These are phyloP conservation scores for Fusarium beomiforme DNA, from an alignment of 2,329 filamentous ascomycete species.

Conservation along the genomic window DNA sequence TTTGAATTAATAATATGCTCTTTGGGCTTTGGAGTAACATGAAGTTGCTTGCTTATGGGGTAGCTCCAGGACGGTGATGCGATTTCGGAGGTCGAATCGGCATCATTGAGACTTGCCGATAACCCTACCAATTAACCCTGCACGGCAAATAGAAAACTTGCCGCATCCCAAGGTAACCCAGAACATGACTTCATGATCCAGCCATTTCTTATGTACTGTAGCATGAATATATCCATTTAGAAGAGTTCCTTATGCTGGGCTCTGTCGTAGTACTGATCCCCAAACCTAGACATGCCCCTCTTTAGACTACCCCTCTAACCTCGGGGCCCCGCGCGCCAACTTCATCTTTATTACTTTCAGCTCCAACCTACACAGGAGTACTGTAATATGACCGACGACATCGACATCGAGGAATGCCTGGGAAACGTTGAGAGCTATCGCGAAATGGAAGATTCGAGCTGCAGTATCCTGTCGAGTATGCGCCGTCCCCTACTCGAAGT, in stretches of 20 bases:
- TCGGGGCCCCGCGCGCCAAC: neutral
- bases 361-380: too few relatives aligned
- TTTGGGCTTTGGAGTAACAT: neutral
- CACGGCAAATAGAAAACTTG: neutral
- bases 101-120: neutral
- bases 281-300: neutral
- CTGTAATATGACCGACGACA: too few relatives aligned
- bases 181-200: fast-evolving
- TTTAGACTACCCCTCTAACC: neutral
- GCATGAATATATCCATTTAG: neutral
- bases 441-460: neutral
- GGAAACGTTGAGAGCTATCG: too few relatives aligned
- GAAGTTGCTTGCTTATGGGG: neutral
- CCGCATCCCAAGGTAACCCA: neutral
- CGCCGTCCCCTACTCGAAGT: neutral
- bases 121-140: neutral
- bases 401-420: too few relatives aligned
- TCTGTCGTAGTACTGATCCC: neutral
- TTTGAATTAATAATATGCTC: neutral
- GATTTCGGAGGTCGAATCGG: neutral
- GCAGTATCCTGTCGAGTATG: neutral
- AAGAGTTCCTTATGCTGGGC: neutral
- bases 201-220: neutral
- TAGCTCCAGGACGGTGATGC: neutral
- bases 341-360: too few relatives aligned